Evolutionary conservation across 2,329 filamentous ascomycete species (phyloP), one percentile per base, ranked within the genome.

Genomic region (Volutella citrinella): DNA sequence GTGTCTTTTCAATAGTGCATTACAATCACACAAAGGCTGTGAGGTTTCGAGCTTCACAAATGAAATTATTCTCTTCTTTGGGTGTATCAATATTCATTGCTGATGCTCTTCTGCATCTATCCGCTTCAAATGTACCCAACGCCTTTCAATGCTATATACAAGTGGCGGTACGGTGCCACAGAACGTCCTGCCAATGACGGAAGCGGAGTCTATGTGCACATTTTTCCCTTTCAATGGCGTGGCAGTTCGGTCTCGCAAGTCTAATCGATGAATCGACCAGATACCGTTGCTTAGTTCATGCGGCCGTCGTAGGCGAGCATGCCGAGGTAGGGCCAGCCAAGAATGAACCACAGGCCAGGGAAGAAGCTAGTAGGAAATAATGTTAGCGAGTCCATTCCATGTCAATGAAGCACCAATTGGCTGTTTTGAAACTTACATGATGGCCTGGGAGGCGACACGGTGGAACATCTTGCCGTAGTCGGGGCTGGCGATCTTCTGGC

Each of bases 271-370:
- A 28, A 24, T 34, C 25, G 33, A 10, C 32, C 32, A 27, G 11
- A 6, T 17, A 6, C 17, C 32, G 22, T 42, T 25, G 26, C 23
- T 53, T 47, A 61, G 13, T n/a, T n/a, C n/a, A 64, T 34, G 37
- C 51, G 54, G 16, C 61, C 61, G 22, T 64, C 58, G 15, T 59
- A 48, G 27, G 46, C 32, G 18, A 45, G 33, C 39, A 53, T 41
- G 40, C 52, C 54, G 15, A 51, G 41, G 6, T 51, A 33, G 13
- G 62, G 62, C 62, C 62, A 65, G 32, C 57, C 56, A 13, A 65
- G 52, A 15, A 64, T 36, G 26, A 58, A 27, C 25, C 42, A 44
- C 30, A 63, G 54, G 23, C 54, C 52, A 28, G 60, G 60, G 36
- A 57, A 49, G 51, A 62, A 65, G 19, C 61, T 65, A 12, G 30